Conservation (phyloP, 805 yeast species). For the Ogataea thermomethanolica region DNA sequence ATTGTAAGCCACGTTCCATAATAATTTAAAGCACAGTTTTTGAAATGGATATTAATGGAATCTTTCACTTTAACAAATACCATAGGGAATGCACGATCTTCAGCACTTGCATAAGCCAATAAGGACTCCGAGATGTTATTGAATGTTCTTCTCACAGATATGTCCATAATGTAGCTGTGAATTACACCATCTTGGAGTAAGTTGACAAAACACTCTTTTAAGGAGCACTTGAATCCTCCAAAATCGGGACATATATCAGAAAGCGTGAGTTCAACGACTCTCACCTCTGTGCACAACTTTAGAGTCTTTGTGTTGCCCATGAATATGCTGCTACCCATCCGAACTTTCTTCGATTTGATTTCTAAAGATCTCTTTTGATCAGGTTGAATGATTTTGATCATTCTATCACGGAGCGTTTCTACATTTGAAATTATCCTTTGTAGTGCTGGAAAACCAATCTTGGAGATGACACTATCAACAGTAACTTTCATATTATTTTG, state of each 20-base stretch:
- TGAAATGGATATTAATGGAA: conserved; percentile 41
- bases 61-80: conserved; percentile 38
- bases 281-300: conserved; percentile 14
- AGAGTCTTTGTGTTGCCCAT: conserved; percentile 17
- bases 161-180: conserved; percentile 15
- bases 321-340: conserved; percentile 28
- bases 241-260: conserved; percentile 27
- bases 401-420: background rate
- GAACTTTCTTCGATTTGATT: conserved; percentile 14
- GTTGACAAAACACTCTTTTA: conserved; percentile 19
- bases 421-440: conserved; percentile 17
- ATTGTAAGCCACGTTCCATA: conserved; percentile 55
- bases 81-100: conserved; percentile 36
- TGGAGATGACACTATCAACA: conserved; percentile 29
- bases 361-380: background rate
- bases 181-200: conserved; percentile 15
- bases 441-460: conserved; percentile 29
- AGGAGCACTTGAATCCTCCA: conserved; percentile 30
- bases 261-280: conserved; percentile 14
- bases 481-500: conserved; percentile 11
- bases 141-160: conserved; percentile 7
- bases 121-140: conserved; percentile 27
- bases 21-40: conserved; percentile 51
- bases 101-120: conserved; percentile 33
- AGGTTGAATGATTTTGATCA: background rate